phyloP scores from a whole-genome alignment of 306 rosid genomes.

The Casuarina glauca region DNA sequence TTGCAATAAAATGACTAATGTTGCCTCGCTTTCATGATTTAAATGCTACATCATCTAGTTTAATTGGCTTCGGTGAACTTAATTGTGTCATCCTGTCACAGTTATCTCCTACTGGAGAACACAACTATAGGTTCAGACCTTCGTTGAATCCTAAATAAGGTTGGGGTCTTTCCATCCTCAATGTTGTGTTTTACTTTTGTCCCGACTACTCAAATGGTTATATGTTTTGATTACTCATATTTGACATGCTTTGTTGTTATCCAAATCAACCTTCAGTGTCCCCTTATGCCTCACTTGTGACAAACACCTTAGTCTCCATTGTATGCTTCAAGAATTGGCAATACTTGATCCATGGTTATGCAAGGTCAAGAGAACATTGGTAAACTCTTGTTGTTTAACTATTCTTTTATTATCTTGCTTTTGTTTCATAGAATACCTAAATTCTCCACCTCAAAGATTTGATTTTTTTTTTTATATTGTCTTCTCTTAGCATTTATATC shows the following conservation, averaged over 20 bases:
- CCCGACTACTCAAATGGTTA: not conserved
- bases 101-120: not conserved
- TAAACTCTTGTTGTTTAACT: not conserved
- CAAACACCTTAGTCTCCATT: not conserved
- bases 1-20: too few relatives aligned
- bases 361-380: not conserved
- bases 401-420: not conserved
- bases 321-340: not conserved
- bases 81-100: not conserved
- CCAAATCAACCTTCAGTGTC: not conserved
- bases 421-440: not conserved
- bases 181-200: not conserved
- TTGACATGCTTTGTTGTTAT: not conserved
- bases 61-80: not conserved
- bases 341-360: not conserved
- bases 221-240: not conserved
- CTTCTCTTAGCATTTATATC: too few relatives aligned
- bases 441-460: not conserved
- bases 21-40: too few relatives aligned
- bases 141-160: not conserved
- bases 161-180: too few relatives aligned
- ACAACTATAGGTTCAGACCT: not conserved
- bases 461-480: too few relatives aligned
- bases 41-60: too few relatives aligned
- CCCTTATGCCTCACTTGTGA: not conserved